Evolutionary conservation across 2,329 filamentous ascomycete genomes (phyloP).

Genomic region (Aspergillus persii): DNA sequence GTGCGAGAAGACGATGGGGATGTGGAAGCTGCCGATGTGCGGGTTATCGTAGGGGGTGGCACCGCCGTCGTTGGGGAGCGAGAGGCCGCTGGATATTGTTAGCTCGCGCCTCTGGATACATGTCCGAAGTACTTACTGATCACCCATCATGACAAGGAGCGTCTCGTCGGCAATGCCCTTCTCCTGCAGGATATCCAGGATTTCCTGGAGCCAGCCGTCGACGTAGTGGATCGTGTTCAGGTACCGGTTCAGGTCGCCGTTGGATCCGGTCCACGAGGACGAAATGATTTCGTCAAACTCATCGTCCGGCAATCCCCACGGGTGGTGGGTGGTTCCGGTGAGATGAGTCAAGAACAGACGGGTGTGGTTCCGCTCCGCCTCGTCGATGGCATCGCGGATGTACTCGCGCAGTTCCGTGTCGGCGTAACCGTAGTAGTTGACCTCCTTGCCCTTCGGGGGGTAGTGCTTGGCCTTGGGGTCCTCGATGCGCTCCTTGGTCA

Average conservation of each 20-base stretch:
- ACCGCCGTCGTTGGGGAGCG: conserved; percentile 35
- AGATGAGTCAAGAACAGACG: conserved; percentile 35
- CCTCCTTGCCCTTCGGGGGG: conserved; percentile 24
- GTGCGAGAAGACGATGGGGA: conserved; percentile 34
- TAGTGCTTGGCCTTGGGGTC: conserved; percentile 25
- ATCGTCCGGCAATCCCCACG: conserved; percentile 30
- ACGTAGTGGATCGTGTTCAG: conserved; percentile 32
- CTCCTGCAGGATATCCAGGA: conserved; percentile 31
- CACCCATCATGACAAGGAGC: conserved; percentile 33
- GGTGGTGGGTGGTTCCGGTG: conserved; percentile 35
- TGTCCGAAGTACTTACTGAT: conserved; percentile 24
- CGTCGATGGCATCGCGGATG: conserved; percentile 32
- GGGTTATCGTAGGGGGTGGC: conserved; percentile 35
- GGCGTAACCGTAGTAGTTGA: conserved; percentile 35
- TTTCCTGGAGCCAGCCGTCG: conserved; percentile 32
- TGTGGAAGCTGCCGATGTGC: conserved; percentile 33
- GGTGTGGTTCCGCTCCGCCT: conserved; percentile 28
- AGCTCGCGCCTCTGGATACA: not conserved
- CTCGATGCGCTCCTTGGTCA: conserved; percentile 27
- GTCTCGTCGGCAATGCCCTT: conserved; percentile 33
- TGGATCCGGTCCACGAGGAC: conserved; percentile 15
- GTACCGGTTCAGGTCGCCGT: conserved; percentile 28
- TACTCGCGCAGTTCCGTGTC: conserved; percentile 33
- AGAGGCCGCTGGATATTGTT: conserved; percentile 24
- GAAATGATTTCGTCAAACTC: conserved; percentile 25